A percentile compares a stretch with the other conserved stretches of the same genome.
Evolutionary conservation across 2,329 filamentous ascomycete genomes (phyloP).

Genomic region (Penicillium hordei): DNA sequence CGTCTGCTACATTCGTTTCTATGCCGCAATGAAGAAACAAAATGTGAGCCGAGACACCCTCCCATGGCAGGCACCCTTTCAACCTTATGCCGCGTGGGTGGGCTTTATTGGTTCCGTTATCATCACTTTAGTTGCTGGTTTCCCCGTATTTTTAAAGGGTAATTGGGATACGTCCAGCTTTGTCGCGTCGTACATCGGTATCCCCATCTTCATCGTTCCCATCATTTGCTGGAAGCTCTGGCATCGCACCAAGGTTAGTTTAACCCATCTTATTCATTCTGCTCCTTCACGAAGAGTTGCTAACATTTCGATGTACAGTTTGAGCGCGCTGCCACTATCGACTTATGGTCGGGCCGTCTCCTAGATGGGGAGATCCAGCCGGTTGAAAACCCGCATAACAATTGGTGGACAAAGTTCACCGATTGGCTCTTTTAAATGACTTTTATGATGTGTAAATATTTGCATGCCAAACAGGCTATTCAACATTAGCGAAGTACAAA

Average conservation of each 20-base stretch:
- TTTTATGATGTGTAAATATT: constrained; percentile 19
- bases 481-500: constrained; percentile 13
- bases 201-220: constrained; percentile 45
- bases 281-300: not conserved
- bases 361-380: constrained; percentile 32
- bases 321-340: constrained; percentile 28
- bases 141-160: constrained; percentile 49
- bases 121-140: constrained; percentile 67
- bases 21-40: constrained; percentile 46
- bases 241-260: constrained; percentile 40
- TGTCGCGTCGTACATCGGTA: constrained; percentile 44
- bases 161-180: constrained; percentile 38
- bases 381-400: constrained; percentile 17
- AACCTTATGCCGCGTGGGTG: constrained; percentile 63
- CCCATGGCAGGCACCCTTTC: constrained; percentile 52
- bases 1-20: constrained; percentile 54
- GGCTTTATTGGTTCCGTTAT: constrained; percentile 59
- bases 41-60: constrained; percentile 40
- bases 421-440: constrained; percentile 29
- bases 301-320: constrained; percentile 17
- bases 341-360: constrained; percentile 35
- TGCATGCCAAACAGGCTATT: constrained; percentile 17
- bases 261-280: not conserved
- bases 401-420: constrained; percentile 23
- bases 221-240: constrained; percentile 46